Evolutionary conservation across 2,329 filamentous ascomycete genomes (phyloP).

Genomic region (Lecanicillium sp.): DNA sequence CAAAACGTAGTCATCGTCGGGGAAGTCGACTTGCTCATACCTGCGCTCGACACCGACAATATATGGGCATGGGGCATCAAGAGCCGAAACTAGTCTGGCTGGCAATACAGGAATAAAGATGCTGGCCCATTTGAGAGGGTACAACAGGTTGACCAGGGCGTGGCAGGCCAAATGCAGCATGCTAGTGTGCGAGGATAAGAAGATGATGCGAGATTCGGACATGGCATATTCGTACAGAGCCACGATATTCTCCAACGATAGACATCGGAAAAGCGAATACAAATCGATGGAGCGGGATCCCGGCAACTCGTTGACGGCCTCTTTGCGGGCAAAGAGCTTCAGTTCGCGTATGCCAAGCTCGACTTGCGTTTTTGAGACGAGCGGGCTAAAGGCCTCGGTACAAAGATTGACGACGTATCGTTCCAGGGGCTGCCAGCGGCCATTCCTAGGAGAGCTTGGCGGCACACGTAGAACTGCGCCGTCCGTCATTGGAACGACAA

Average conservation of each 20-base stretch:
- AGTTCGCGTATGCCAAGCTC: conserved; percentile 86
- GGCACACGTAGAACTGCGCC: conserved; percentile 76
- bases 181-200: conserved; percentile 88
- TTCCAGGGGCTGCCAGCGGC: conserved; percentile 93
- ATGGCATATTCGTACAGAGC: conserved; percentile 89
- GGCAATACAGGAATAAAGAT: conserved; percentile 91
- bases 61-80: conserved; percentile 94
- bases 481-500: conserved; percentile 93
- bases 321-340: conserved; percentile 85
- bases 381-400: conserved; percentile 85
- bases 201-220: conserved; percentile 89
- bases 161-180: conserved; percentile 93
- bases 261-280: conserved; percentile 82
- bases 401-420: conserved; percentile 96
- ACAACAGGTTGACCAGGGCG: conserved; percentile 77
- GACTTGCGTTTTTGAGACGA: conserved; percentile 91
- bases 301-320: conserved; percentile 86
- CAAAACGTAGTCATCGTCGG: conserved; percentile 91
- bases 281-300: conserved; percentile 87
- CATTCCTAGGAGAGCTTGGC: conserved; percentile 80
- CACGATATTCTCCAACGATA: conserved; percentile 88
- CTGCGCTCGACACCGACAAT: conserved; percentile 92
- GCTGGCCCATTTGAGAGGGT: conserved; percentile 86
- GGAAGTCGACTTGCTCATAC: conserved; percentile 78
- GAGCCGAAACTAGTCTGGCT: conserved; percentile 75